A percentile compares a stretch with the other conserved stretches of the same genome.
Conservation (phyloP, 106 monocot species). For the Chionographis japonica region DNA sequence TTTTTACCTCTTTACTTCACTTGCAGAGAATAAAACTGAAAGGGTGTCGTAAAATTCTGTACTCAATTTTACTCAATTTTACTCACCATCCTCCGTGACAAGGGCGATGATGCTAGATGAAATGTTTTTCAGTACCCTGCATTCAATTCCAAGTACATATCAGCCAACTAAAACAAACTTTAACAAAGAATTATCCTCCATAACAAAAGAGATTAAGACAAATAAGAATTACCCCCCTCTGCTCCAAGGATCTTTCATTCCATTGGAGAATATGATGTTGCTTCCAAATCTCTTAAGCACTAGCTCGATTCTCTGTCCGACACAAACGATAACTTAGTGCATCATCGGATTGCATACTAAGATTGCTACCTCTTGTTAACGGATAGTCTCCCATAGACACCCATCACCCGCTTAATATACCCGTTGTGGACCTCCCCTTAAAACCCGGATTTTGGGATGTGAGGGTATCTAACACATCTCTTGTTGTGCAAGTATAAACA, state of each 20-base stretch:
- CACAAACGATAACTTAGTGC: not conserved
- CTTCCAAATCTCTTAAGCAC: slow-evolving; percentile 86
- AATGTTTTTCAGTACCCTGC: slow-evolving; percentile 76
- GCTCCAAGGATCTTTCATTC: slow-evolving; percentile 97
- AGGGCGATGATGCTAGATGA: slow-evolving; percentile 84
- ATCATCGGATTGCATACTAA: too few species aligned
- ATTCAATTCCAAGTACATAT: not conserved
- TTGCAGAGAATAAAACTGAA: not conserved
- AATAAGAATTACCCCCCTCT: slow-evolving; percentile 77
- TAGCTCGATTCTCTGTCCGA: slow-evolving; percentile 56
- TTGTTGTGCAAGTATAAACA: too few species aligned
- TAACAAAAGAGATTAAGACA: not conserved
- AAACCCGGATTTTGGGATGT: too few species aligned
- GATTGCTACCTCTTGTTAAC: too few species aligned
- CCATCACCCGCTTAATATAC: too few species aligned
- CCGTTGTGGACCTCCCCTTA: too few species aligned
- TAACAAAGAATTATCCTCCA: not conserved
- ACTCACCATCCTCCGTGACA: slow-evolving; percentile 73
- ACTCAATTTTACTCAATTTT: not conserved
- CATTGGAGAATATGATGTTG: slow-evolving; percentile 95
- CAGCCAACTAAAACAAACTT: not conserved
- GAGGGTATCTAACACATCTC: too few species aligned
- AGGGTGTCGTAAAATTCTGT: not conserved
- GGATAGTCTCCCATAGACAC: too few species aligned
- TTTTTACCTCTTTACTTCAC: too few species aligned